phyloP scores from a whole-genome alignment of 192 early-diverging fungal genomes.

The Gorgonomyces haynaldii region DNA sequence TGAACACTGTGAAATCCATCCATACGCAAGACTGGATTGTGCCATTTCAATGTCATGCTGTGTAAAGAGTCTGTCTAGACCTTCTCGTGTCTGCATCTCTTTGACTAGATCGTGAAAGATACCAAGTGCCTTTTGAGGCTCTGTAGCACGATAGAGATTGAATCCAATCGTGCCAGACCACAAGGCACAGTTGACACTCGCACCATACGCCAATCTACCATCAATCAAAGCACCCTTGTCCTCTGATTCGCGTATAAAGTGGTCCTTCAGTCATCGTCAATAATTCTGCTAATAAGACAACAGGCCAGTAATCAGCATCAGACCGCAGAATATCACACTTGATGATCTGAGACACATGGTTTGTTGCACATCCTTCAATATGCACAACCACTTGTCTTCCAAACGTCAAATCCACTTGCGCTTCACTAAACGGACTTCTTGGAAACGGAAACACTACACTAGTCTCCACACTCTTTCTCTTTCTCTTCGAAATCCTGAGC shows the following conservation, averaged over 20 bases:
- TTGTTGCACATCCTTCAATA: constrained; percentile 31
- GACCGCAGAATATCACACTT: constrained; percentile 38
- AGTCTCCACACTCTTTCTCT: not conserved
- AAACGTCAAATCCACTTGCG: constrained; percentile 15
- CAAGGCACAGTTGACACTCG: constrained; percentile 34
- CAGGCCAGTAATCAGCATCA: constrained; percentile 36
- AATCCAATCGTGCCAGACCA: constrained; percentile 48
- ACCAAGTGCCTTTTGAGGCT: constrained; percentile 27
- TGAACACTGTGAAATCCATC: constrained; percentile 13
- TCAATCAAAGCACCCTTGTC: constrained; percentile 28
- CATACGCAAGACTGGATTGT: constrained; percentile 29
- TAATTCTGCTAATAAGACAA: constrained; percentile 50
- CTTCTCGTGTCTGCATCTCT: constrained; percentile 25
- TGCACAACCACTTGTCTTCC: constrained; percentile 29
- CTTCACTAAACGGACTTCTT: constrained; percentile 15
- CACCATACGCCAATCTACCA: constrained; percentile 58
- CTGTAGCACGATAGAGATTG: constrained; percentile 31
- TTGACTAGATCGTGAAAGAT: constrained; percentile 35
- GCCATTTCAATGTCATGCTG: constrained; percentile 43
- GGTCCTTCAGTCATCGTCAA: constrained; percentile 64
- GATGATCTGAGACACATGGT: constrained; percentile 36
- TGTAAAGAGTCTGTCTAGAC: constrained; percentile 28
- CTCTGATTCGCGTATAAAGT: constrained; percentile 62
- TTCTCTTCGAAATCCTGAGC: not conserved
- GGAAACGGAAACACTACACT: constrained; percentile 37